Evolutionary conservation across 495 filamentous ascomycete species (phyloP), one percentile per base, ranked within the genome.

Genomic region (Annulohypoxylon bovei): DNA sequence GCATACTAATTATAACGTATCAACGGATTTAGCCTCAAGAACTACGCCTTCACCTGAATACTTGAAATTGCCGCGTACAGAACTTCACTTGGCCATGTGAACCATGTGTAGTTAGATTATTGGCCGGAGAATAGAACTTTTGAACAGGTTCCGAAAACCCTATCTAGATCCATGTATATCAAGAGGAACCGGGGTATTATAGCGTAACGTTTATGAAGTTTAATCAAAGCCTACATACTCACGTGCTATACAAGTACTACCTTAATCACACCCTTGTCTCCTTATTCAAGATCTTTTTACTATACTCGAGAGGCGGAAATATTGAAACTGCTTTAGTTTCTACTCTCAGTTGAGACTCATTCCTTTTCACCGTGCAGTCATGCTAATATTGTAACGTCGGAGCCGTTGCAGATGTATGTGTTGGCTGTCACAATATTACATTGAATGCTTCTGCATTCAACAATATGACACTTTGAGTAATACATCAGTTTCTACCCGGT

Each of bases 1-100:
- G 35, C 20, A 54, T 32, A 63, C 2, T 49, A 14, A 30, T 49
- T 27, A 30, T 20, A 42, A 42, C 32, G 14, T 37, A 25, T 32
- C 42, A 12, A 27, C 33, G 32, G 33, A 69, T 69, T 63, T 69
- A 63, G 59, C 66, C 59, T 63, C 28, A 47, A 69, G 40, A 55
- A 58, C 30, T 23, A 14, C 30, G 16, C 5, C 18, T 63, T 39
- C 20, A 20, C 35, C 8, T 62, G 12, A 14, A 18, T 1, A 33
- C 8, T 35, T 25, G 35, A 11, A 49, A 61, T 1, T 59, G 37
- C 56, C 35, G 64, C n/a, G 23, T 44, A 35, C 20, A 2, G 8
- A 61, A 42, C 27, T 37, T 16, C 37, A 37, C 57, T 53, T 42
- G 56, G 23, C 11, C 12, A 37, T 32, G 18, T 20, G 22, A 27